Conservation (phyloP, 192 early-diverging fungal genomes). For the Ambispora gerdemannii region DNA sequence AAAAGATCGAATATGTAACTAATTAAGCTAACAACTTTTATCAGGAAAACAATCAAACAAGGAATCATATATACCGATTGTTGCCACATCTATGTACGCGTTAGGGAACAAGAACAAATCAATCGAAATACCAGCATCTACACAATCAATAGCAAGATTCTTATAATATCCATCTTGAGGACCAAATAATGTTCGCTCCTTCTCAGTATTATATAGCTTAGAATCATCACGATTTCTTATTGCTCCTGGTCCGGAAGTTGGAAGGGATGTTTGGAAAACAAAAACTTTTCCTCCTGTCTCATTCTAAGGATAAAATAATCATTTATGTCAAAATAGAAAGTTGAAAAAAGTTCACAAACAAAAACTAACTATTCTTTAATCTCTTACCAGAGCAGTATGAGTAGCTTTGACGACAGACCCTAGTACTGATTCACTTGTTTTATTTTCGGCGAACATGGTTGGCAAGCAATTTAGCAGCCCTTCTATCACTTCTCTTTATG, state of each 20-base stretch:
- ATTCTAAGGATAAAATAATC: constrained; percentile 41
- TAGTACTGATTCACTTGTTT: constrained; percentile 69
- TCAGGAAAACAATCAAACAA: constrained; percentile 2
- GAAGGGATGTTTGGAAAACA: constrained; percentile 86
- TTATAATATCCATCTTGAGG: constrained; percentile 87
- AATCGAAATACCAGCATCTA: constrained; percentile 76
- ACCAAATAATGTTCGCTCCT: constrained; percentile 81
- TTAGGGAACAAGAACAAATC: constrained; percentile 90
- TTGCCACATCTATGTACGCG: constrained; percentile 87
- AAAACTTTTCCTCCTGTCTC: constrained; percentile 82
- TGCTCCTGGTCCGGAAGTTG: constrained; percentile 82
- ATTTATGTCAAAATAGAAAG: not conserved
- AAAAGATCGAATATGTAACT: constrained; percentile 5
- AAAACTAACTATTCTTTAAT: not conserved
- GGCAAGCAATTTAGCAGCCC: constrained; percentile 79
- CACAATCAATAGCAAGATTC: constrained; percentile 78
- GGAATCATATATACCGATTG: constrained; percentile 49
- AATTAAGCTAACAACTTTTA: constrained; percentile 3
- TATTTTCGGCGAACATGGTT: constrained; percentile 76
- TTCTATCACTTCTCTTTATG: constrained; percentile 68
- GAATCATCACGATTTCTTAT: constrained; percentile 85
- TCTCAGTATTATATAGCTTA: constrained; percentile 88
- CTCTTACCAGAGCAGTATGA: constrained; percentile 64
- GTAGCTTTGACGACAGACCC: constrained; percentile 79
- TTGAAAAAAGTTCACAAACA: not conserved